Conservation (phyloP, 2,329 filamentous ascomycete species). For the Coniochaeta hoffmannii region DNA sequence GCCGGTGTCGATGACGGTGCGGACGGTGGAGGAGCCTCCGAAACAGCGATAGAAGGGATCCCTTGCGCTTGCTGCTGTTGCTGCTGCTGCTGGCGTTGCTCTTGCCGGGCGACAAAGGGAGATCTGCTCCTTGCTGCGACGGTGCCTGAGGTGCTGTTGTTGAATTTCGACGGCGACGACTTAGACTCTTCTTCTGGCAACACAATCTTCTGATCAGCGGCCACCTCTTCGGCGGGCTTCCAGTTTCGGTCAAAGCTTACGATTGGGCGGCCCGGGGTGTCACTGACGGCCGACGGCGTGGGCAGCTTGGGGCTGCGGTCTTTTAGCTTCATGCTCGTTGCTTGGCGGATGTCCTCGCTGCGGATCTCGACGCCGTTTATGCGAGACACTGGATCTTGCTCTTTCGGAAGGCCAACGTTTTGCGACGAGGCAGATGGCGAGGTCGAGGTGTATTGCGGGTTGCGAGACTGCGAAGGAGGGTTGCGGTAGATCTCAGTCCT, state of each 20-base stretch:
- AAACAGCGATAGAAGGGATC: conserved; percentile 48
- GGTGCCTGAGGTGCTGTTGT: conserved; percentile 7
- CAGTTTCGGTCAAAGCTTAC: conserved; percentile 91
- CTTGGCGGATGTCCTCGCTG: conserved; percentile 78
- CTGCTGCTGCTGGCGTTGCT: conserved; percentile 18
- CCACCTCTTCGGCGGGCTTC: conserved; percentile 59
- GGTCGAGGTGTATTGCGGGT: conserved; percentile 73
- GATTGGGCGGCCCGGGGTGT: conserved; percentile 84
- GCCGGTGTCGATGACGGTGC: conserved; percentile 26
- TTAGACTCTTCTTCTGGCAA: conserved; percentile 32
- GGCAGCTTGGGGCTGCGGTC: conserved; percentile 83
- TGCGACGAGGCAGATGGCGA: conserved; percentile 24
- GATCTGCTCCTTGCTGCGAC: conserved; percentile 5
- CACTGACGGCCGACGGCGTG: conserved; percentile 83
- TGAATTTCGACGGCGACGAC: conserved; percentile 17
- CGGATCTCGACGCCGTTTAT: conserved; percentile 80
- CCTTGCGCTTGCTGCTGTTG: conserved; percentile 23
- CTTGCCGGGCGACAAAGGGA: conserved; percentile 5
- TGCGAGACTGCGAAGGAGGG: conserved; percentile 72
- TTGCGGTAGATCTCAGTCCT: conserved; percentile 69
- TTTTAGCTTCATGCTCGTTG: conserved; percentile 81
- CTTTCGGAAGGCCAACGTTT: conserved; percentile 14
- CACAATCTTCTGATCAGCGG: conserved; percentile 56
- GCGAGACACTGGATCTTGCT: conserved; percentile 41
- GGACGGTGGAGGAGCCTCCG: conserved; percentile 34